phyloP scores from a whole-genome alignment of 1,284 basidiomycete genomes.

The Exobasidium cylindrosporum region DNA sequence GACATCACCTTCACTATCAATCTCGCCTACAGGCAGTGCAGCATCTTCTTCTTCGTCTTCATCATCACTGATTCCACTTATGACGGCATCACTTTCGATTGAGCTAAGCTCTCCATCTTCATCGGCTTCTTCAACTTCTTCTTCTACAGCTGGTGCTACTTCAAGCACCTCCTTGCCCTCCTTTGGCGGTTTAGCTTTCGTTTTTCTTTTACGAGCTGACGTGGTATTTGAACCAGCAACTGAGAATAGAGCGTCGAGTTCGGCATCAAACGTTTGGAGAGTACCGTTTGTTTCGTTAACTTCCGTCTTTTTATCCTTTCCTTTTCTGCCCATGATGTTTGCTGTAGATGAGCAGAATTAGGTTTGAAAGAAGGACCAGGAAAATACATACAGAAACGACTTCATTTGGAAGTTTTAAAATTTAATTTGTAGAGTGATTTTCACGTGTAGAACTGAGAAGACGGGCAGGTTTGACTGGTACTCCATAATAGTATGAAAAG shows the following conservation, averaged over 20 bases:
- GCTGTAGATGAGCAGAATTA: too few relatives aligned
- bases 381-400: too few relatives aligned
- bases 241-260: conserved; percentile 49
- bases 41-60: not conserved
- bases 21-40: conserved; percentile 13
- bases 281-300: not conserved
- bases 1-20: conserved; percentile 1
- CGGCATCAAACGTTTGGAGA: conserved; percentile 31
- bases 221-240: not conserved
- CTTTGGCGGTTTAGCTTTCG: conserved; percentile 22
- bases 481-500: too few relatives aligned
- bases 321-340: not conserved
- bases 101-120: conserved; percentile 6
- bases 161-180: conserved; percentile 22
- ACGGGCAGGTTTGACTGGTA: too few relatives aligned
- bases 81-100: not conserved
- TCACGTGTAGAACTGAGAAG: too few relatives aligned
- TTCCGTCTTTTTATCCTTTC: not conserved
- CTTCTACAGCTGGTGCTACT: not conserved
- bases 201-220: too few relatives aligned
- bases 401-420: too few relatives aligned
- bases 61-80: not conserved
- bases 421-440: too few relatives aligned
- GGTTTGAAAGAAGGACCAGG: too few relatives aligned
- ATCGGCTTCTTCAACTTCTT: not conserved